Base-by-base conservation (phyloP, 768 basidiomycete species). In the Gautieria morchelliformis region DNA sequence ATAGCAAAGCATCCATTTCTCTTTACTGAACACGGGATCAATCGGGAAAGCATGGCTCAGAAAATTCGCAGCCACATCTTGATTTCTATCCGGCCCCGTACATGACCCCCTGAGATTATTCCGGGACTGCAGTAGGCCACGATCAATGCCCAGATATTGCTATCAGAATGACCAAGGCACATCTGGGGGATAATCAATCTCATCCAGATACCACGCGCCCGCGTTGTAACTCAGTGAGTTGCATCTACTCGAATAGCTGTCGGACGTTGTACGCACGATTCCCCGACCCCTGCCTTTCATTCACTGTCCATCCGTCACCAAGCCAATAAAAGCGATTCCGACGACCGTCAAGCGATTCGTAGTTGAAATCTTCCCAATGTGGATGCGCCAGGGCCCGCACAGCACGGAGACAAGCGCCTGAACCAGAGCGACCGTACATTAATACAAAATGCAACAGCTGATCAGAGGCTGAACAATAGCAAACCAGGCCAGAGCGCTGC, bases 351-450 rank as follows among this genome's bases (percentile, higher is more conserved):
- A 77, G 62, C 5, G 56, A 67, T 62, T 83, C 76, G 58, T 80
- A 83, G 44, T 74, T 71, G 59, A 72, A 85, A 61, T 85, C 84
- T 59, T 85, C 84, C 82, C 82, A 85, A 5, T 83, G 76, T 5
- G 82, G 83, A 63, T 80, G 66, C 39, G 69, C 68, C 5, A 85
- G 65, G 1, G 77, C 74, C 27, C 71, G 72, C 5, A 72, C 67
- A 0, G 78, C 80, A 56, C 83, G 82, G 15, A 81, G 62, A 47
- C 73, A 71, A 0, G 81, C 82, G 7, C 82, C 79, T 81, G 41
- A 17, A 22, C 10, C 35, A 37, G 2, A 51, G 8, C 39, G 17
- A 45, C 20, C 4, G 22, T 5, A 37, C 35, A 37, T 37, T 37
- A n/a, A n/a, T 10, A 37, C 3, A 37, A 37, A 9, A 37, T 14